Base-by-base conservation (phyloP, 352 stramenopile species). In the Pilasporangium apinafurcum region DNA sequence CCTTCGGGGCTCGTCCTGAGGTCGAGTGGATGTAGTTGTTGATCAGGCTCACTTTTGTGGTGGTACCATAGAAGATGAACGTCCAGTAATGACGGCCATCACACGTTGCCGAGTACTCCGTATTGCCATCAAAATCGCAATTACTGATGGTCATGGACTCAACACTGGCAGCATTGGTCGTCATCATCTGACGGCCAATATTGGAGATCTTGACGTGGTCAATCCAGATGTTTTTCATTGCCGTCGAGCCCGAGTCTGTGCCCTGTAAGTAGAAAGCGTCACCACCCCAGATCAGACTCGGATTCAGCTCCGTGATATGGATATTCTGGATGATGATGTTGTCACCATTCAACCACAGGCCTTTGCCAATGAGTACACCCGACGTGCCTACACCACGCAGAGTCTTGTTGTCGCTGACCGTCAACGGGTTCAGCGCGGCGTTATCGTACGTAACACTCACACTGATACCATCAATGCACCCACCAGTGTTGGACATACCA, bases 81-180 rank as follows among this genome's bases (percentile, higher is more conserved):
- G 35, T 54, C 60, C 65, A 82, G 53, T 82, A 82, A 51, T 82
- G 68, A 44, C 53, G 65, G 4, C 65, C 65, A 17, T 82, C 62
- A 34, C 68, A 82, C 28, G 62, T 56, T 4, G 59, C 37, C 14
- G 64, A 77, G 48, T 54, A 78, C 12, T 52, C 31, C 2, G 68
- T 76, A 26, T 48, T 32, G 14, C 68, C 68, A 36, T 82, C 65
- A 38, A 78, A 82, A 28, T 78, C 65, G 33, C 53, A 73, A 53
- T 77, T 75, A 34, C 59, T 76, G 58, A 81, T 64, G 1, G 68
- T 81, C 34, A 76, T 17, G 7, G 44, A 64, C 13, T 42, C 41
- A 7, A 65, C 56, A 4, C 65, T 51, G 4, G 57, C 62, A 29
- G 49, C 47, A 47, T 66, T 65, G 7, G 50, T 63, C 5, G 56